phyloP scores from a whole-genome alignment of 2,329 filamentous ascomycete genomes.

The Fusarium palustre region DNA sequence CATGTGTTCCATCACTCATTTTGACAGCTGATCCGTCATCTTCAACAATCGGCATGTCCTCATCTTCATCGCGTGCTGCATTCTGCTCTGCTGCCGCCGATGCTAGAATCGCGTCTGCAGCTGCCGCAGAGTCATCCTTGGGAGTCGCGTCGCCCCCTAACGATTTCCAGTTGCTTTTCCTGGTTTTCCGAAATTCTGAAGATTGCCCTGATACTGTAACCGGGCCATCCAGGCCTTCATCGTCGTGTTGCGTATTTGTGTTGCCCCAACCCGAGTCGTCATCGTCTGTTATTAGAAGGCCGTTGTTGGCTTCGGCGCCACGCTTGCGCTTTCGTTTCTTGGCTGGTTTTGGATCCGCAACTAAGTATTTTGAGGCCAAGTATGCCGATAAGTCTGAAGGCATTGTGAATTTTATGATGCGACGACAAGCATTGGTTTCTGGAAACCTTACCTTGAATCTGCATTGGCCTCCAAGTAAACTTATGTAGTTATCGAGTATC shows the following conservation, averaged over 20 bases:
- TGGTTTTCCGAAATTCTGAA: constrained; percentile 77
- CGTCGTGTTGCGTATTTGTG: constrained; percentile 54
- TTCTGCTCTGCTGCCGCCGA: constrained; percentile 75
- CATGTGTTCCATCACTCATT: constrained; percentile 90
- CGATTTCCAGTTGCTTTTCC: constrained; percentile 84
- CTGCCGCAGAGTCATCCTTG: constrained; percentile 65
- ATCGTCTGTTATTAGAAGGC: constrained; percentile 74
- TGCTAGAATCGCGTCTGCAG: constrained; percentile 81
- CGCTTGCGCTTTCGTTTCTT: constrained; percentile 75
- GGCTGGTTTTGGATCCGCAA: constrained; percentile 64
- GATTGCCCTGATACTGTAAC: constrained; percentile 63
- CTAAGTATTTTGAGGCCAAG: constrained; percentile 89
- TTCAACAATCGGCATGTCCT: constrained; percentile 62
- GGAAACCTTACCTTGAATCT: constrained; percentile 3
- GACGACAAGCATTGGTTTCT: not conserved
- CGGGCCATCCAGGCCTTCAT: constrained; percentile 66
- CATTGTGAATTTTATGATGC: constrained; percentile 53
- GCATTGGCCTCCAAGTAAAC: constrained; percentile 19
- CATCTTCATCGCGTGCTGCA: constrained; percentile 61
- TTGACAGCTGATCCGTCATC: constrained; percentile 63
- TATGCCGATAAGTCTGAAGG: constrained; percentile 79
- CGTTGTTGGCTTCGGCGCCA: constrained; percentile 59
- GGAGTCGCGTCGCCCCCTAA: constrained; percentile 60
- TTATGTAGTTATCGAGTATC: constrained; percentile 46
- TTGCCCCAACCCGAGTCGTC: constrained; percentile 66